Evolutionary conservation across 2,329 filamentous ascomycete genomes (phyloP), one percentile per base, ranked within the genome.

Genomic region (Cladorrhinum sp.): DNA sequence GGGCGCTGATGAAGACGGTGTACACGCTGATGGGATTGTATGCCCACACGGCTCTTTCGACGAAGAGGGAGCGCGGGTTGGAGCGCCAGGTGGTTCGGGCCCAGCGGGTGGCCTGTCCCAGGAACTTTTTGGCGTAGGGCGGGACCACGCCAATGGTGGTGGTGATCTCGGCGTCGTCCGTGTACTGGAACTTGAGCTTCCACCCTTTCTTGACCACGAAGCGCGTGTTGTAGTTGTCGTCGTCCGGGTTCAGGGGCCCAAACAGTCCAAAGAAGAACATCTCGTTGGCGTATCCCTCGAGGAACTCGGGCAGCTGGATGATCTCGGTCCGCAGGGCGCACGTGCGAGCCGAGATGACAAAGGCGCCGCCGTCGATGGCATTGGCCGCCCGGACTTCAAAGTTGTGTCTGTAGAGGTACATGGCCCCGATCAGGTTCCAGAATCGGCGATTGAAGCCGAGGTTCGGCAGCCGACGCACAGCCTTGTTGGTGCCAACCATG

Each of bases 361-460:
- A 85, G 20, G 85, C 77, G 9, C 82, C 83, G 8, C 83, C 83
- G 59, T 88, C 85, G 9, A 87, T 72, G 6, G 79, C 74, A 62
- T 82, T 83, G 6, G 81, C 81, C 0, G 82, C 75, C 0, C 80
- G 77, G 56, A 84, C 81, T 67, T 88, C 85, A 69, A 82, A 88
- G 67, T 86, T 87, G 70, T 86, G 83, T 0, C 85, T 81, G 65
- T 83, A 78, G 1, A 88, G 78, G 67, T 87, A 87, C n/a, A 79
- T 70, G 27, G 79, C 80, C 0, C 81, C 84, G 18, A 87, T 74
- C 67, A 85, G 79, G 70, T 87, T 86, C 70, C 77, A 78, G 56
- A 80, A 71, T 0, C 71, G 71, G 3, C 57, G 58, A 69, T 69
- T 73, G 1, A 70, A 64, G 64, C 0, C 58, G 57, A 6, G 60